Base-by-base conservation (phyloP, 2,329 filamentous ascomycete genomes). In the Colletotrichum scovillei region DNA sequence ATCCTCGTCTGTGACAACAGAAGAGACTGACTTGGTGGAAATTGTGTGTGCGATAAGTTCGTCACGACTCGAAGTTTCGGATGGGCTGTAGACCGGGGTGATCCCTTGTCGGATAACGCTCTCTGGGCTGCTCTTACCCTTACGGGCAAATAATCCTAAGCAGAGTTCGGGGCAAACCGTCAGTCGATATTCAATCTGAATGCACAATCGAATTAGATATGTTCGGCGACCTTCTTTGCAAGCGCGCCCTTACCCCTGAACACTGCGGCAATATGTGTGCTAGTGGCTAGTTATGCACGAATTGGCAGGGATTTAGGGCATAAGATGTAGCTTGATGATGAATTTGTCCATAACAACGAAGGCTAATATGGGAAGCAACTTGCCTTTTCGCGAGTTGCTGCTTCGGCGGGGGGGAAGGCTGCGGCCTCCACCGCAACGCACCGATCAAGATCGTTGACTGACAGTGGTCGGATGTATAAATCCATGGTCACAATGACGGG, bases 151-250 rank as follows among this genome's bases (percentile, higher is more conserved):
- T 0, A 81, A 67, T 0, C 79, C 79, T 5, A 75, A 71, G 5
- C 79, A 81, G 28, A 80, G 62, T n/a, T 79, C 77, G 0, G 79
- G 78, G 9, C 77, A 80, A 5, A 77, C 76, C 0, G 75, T 74
- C 9, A 81, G 63, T 9, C 79, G 76, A 42, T 81, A 81, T 46
- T 80, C 79, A 38, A 81, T 81, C 79, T 80, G 32, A 26, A 16
- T 6, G 30, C 9, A 22, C 26, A 9, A 2, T 9, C 0, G 9
- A n/a, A 55, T 75, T 63, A 76, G 1, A 24, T n/a, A 58, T 16
- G 9, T 28, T 14, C n/a, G 22, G 14, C 16, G 14, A 8, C 9
- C 9, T 4, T 26, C n/a, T 26, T 24, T 28, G 16, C 22, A 19
- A 42, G 14, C n/a, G 5, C 28, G 8, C 12, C n/a, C 7, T 4